Evolutionary conservation across 1,284 basidiomycete species (phyloP).

Genomic region (Pseudozyma sp.): DNA sequence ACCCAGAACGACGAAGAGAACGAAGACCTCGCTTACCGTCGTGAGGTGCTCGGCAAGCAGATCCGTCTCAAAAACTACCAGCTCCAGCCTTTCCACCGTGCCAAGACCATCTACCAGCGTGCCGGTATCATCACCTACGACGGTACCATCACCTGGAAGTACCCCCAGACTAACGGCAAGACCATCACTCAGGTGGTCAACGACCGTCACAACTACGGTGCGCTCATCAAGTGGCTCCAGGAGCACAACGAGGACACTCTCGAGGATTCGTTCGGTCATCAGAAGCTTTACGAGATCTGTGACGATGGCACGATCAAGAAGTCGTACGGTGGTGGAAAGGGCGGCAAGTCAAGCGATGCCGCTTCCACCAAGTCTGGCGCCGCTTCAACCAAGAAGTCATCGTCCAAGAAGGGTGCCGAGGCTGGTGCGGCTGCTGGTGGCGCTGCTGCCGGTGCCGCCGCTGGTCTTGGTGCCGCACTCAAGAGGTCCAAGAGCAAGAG

Average conservation of each 20-base stretch:
- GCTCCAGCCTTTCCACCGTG: conserved; percentile 61
- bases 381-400: conserved; percentile 25
- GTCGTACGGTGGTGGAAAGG: conserved; percentile 37
- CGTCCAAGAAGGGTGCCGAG: conserved; percentile 35
- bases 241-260: conserved; percentile 67
- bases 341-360: conserved; percentile 23
- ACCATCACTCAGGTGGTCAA: conserved; percentile 54
- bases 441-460: conserved; percentile 35
- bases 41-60: conserved; percentile 63
- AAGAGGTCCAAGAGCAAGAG: conserved; percentile 48
- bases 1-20: conserved; percentile 49
- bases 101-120: conserved; percentile 66
- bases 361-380: conserved; percentile 16
- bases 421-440: conserved; percentile 37
- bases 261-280: conserved; percentile 60
- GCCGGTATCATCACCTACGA: conserved; percentile 61
- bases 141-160: conserved; percentile 62
- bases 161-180: conserved; percentile 63
- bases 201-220: conserved; percentile 63
- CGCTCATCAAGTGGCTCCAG: conserved; percentile 64
- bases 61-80: conserved; percentile 67
- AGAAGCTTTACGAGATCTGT: conserved; percentile 45
- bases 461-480: conserved; percentile 18
- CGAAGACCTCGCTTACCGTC: conserved; percentile 53
- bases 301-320: conserved; percentile 48